These are phyloP conservation scores for Ascochyta viciae-villosae DNA, from an alignment of 2,329 filamentous ascomycete species.

Conservation along the genomic window DNA sequence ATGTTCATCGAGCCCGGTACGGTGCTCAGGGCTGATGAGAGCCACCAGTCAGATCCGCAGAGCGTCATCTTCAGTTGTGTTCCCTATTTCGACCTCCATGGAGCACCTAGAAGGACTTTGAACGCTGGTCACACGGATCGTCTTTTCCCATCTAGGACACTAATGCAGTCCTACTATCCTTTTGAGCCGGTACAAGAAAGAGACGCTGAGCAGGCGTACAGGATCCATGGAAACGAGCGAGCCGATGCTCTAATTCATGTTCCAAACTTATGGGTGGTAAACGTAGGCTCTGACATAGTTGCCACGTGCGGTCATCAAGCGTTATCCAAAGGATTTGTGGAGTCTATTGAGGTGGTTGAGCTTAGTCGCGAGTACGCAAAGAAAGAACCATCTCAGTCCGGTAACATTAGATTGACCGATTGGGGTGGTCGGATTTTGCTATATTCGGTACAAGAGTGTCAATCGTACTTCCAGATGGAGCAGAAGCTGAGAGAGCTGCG, in stretches of 20 bases:
- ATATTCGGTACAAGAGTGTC: constrained; percentile 30
- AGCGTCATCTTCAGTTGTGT: constrained; percentile 42
- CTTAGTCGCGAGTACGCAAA: not conserved
- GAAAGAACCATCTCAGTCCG: constrained; percentile 11
- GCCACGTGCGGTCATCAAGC: constrained; percentile 38
- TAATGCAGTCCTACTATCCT: constrained; percentile 45
- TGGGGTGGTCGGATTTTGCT: constrained; percentile 29
- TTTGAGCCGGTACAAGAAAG: constrained; percentile 40
- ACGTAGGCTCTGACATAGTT: constrained; percentile 32
- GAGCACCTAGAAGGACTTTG: constrained; percentile 2
- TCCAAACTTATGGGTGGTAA: constrained; percentile 42
- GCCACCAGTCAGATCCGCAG: constrained; percentile 21
- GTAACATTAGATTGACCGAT: constrained; percentile 31
- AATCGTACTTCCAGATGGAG: constrained; percentile 43
- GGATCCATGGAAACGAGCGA: constrained; percentile 27
- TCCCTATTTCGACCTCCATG: constrained; percentile 35
- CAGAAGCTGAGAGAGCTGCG: constrained; percentile 33
- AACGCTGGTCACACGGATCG: constrained; percentile 7
- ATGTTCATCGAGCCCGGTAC: constrained; percentile 46
- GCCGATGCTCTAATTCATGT: constrained; percentile 34
- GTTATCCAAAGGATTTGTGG: constrained; percentile 31
- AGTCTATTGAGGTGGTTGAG: constrained; percentile 32
- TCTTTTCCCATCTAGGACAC: constrained; percentile 30
- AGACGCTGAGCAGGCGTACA: constrained; percentile 41
- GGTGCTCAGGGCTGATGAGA: constrained; percentile 39